Percentiles rank a stretch among this genome's conserved stretches.
Conservation (phyloP, 306 rosid species). For the Trifolium pratense region DNA sequence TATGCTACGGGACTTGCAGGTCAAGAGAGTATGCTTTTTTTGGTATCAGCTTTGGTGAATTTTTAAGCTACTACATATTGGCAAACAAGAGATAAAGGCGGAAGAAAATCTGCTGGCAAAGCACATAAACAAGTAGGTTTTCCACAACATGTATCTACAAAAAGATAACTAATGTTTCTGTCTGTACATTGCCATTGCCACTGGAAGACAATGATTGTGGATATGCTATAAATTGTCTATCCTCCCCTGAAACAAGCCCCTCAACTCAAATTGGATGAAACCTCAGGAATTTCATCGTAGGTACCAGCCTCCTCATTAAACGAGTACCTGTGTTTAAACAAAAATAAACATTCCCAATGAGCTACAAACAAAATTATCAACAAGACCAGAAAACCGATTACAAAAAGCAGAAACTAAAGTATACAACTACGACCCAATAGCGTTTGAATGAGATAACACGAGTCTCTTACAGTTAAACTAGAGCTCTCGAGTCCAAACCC, state of each 20-base stretch:
- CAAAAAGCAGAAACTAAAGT: constrained; percentile 14
- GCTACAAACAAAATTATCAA: constrained; percentile 5
- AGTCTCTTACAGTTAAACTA: background rate
- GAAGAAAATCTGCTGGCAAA: background rate
- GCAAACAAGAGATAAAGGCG: constrained; percentile 16
- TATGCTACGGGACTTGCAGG: background rate
- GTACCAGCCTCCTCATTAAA: constrained; percentile 65
- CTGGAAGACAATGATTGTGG: constrained; percentile 22
- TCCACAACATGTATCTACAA: background rate
- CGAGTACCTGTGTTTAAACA: constrained; percentile 48
- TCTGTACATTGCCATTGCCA: constrained; percentile 41
- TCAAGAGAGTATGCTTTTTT: constrained; percentile 10
- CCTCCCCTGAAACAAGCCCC: constrained; percentile 22
- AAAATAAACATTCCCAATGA: constrained; percentile 23
- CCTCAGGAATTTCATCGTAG: constrained; percentile 61
- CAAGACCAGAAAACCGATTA: constrained; percentile 37
- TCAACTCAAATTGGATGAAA: constrained; percentile 48
- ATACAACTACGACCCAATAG: background rate
- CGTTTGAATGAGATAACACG: background rate
- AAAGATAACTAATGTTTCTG: constrained; percentile 31
- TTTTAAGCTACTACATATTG: background rate
- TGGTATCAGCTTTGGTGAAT: constrained; percentile 2
- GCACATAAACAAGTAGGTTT: background rate
- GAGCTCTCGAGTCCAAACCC: background rate
- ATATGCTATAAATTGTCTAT: constrained; percentile 27